These are phyloP conservation scores for Vicia sativa DNA, from an alignment of 306 rosid species.

Conservation along the genomic window DNA sequence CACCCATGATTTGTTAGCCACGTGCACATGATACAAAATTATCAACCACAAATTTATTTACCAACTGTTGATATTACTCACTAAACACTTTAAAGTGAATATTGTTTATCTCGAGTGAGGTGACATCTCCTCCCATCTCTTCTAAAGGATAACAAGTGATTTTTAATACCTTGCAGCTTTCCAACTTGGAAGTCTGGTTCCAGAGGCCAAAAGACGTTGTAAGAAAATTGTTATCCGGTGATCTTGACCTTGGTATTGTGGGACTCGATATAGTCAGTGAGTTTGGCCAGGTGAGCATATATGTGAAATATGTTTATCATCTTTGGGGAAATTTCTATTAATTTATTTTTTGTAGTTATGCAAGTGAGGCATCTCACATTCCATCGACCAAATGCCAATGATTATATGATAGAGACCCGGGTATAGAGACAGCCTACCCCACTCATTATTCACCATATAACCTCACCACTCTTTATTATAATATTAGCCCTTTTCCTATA, in stretches of 20 bases:
- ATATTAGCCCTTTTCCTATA: too few relatives aligned
- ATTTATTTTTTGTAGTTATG: background rate
- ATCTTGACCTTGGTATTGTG: slow-evolving; percentile 91
- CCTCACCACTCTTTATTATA: too few relatives aligned
- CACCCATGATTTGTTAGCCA: background rate
- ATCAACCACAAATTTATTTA: background rate
- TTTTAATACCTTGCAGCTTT: slow-evolving; percentile 54
- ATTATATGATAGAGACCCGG: too few relatives aligned
- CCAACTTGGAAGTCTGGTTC: slow-evolving; percentile 86
- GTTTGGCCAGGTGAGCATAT: slow-evolving; percentile 64
- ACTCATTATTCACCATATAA: too few relatives aligned
- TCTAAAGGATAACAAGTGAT: background rate
- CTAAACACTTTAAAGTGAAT: background rate
- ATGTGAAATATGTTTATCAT: background rate
- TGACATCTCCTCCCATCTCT: background rate
- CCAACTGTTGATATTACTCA: background rate
- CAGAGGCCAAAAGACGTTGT: slow-evolving; percentile 92
- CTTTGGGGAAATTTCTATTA: background rate
- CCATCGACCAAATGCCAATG: too few relatives aligned
- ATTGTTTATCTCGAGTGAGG: background rate
- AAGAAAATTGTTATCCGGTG: slow-evolving; percentile 78
- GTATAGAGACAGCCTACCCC: too few relatives aligned
- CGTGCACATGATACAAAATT: background rate
- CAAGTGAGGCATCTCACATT: background rate
- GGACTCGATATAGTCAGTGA: slow-evolving; percentile 83